phyloP scores from a whole-genome alignment of 1,284 basidiomycete species.

The Thecaphora frezii region DNA sequence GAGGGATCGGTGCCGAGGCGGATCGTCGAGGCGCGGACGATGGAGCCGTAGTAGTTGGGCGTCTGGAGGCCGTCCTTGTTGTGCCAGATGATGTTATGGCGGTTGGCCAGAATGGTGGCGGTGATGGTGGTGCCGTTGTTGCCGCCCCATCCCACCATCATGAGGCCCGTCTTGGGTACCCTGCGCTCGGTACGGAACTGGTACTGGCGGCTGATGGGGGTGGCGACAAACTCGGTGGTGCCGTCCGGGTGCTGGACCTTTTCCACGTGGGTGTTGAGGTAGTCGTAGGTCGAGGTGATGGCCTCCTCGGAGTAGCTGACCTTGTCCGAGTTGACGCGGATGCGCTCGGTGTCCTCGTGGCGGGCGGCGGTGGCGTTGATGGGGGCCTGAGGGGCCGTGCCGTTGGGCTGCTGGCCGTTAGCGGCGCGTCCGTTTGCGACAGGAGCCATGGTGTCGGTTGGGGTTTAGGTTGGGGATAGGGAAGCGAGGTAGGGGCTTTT shows the following conservation, averaged over 20 bases:
- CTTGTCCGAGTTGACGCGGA: slow-evolving; percentile 56
- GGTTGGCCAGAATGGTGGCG: slow-evolving; percentile 94
- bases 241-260: slow-evolving; percentile 46
- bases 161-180: slow-evolving; percentile 88
- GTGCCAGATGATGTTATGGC: slow-evolving; percentile 89
- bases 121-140: slow-evolving; percentile 96
- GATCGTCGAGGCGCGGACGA: slow-evolving; percentile 91
- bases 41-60: slow-evolving; percentile 78
- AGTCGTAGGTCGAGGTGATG: slow-evolving; percentile 54
- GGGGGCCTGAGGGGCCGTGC: slow-evolving; percentile 13
- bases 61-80: slow-evolving; percentile 89
- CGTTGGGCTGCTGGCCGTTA: slow-evolving; percentile 27
- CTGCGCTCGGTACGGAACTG: slow-evolving; percentile 89
- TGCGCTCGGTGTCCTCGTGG: slow-evolving; percentile 53
- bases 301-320: slow-evolving; percentile 49
- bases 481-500: not conserved
- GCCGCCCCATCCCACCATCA: slow-evolving; percentile 95
- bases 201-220: slow-evolving; percentile 53
- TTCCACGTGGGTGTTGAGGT: slow-evolving; percentile 57
- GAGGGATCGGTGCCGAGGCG: slow-evolving; percentile 81
- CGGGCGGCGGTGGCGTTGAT: slow-evolving; percentile 57
- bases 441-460: slow-evolving; percentile 44
- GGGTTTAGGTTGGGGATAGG: not conserved
- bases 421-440: slow-evolving; percentile 32
- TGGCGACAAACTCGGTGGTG: slow-evolving; percentile 53